phyloP scores from a whole-genome alignment of 768 basidiomycete genomes.

The Pisolithus tinctorius region DNA sequence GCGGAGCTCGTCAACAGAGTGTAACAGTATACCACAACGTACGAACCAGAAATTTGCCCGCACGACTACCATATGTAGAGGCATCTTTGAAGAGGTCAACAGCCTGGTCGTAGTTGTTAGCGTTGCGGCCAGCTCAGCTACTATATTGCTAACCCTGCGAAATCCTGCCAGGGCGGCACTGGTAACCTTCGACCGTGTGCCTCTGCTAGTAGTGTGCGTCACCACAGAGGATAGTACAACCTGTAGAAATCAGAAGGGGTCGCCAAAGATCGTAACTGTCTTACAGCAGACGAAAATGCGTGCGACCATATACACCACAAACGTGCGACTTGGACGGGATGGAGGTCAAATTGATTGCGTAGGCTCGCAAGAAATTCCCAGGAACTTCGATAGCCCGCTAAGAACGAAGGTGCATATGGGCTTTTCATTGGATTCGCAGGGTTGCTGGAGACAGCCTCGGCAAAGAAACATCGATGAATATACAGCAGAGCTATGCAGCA shows the following conservation, averaged over 20 bases:
- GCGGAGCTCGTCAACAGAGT: constrained; percentile 2
- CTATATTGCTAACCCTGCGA: constrained; percentile 21
- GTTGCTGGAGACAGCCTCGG: constrained; percentile 59
- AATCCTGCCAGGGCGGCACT: constrained; percentile 65
- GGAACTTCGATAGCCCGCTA: constrained; percentile 62
- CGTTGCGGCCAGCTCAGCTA: not conserved
- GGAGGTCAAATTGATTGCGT: constrained; percentile 40
- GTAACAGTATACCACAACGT: not conserved
- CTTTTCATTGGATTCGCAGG: constrained; percentile 65
- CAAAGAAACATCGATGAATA: constrained; percentile 72
- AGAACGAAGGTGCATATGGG: constrained; percentile 58
- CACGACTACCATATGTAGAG: constrained; percentile 56
- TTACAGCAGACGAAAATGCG: constrained; percentile 57
- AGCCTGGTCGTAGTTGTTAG: constrained; percentile 26
- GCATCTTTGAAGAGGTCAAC: constrained; percentile 61
- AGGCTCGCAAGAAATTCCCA: constrained; percentile 49
- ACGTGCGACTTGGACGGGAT: constrained; percentile 52
- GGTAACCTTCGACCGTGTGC: constrained; percentile 55
- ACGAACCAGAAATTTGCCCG: constrained; percentile 63
- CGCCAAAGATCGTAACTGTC: constrained; percentile 11
- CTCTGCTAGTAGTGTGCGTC: constrained; percentile 46
- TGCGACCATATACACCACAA: constrained; percentile 75
- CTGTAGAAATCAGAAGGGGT: constrained; percentile 27
- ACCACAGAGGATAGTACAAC: constrained; percentile 76
- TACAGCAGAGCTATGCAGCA: constrained; percentile 52